Base-by-base conservation (phyloP, 768 basidiomycete species). In the Serendipita indica region DNA sequence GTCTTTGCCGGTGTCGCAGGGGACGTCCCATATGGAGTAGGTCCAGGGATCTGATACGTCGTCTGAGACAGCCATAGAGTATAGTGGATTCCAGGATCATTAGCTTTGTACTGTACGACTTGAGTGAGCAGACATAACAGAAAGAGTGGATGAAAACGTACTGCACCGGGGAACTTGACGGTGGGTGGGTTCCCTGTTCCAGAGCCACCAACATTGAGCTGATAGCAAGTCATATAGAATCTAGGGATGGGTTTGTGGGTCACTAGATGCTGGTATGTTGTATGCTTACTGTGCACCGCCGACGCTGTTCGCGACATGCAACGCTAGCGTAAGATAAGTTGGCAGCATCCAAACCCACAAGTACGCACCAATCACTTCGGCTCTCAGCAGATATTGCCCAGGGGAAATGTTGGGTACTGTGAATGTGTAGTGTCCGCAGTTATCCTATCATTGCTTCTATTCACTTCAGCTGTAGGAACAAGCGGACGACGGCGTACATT, bases 401-500 rank as follows among this genome's bases (percentile, higher is more conserved):
- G 73, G 69, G 2, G 71, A 70, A 61, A 76, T 71, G 58, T 66
- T 68, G 1, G 76, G 75, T 28, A 76, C 69, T 35, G 70, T 76
- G 72, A 78, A 76, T 2, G 73, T 75, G 64, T 69, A 77, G 64
- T 77, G 76, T 16, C 77, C 77, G 58, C 77, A 79, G 67, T 79
- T 78, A 58, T 77, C 72, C 62, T 73, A n/a, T n/a, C n/a, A n/a
- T n/a, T n/a, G n/a, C n/a, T n/a, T 6, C 18, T n/a, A n/a, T 72
- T 33, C 73, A 62, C 34, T 72, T 69, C 63, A 70, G 69, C n/a
- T 28, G 7, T 22, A 13, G 22, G 30, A 22, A 28, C 30, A 7
- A 12, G 27, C 20, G n/a, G 30, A n/a, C 16, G 39, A 33, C 16
- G 34, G 3, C 20, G 54, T 25, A 39, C 35, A 22, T 57, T 57